phyloP scores from a whole-genome alignment of 2,329 filamentous ascomycete genomes.

The Aureobasidium mangrovei region DNA sequence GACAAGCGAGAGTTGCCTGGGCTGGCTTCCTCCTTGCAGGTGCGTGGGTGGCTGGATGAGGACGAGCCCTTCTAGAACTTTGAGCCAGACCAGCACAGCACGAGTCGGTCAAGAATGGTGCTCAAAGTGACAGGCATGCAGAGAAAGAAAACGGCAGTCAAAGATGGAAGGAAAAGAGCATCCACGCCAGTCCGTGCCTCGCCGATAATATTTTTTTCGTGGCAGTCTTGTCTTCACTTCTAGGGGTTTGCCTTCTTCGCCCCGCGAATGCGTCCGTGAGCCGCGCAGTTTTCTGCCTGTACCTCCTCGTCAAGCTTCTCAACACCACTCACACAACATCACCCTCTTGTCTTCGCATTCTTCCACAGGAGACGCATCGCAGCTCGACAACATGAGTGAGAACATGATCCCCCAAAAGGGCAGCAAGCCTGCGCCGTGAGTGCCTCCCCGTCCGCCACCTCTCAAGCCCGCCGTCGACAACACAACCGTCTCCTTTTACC shows the following conservation, averaged over 20 bases:
- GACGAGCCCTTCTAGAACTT: not conserved
- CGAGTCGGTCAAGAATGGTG: not conserved
- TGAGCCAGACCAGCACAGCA: not conserved
- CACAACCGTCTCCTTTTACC: not conserved
- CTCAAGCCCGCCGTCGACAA: not conserved
- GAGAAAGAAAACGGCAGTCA: not conserved
- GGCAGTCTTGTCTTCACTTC: too few relatives aligned
- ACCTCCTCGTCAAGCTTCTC: constrained; percentile 8
- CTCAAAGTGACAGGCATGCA: not conserved
- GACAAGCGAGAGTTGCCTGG: too few relatives aligned
- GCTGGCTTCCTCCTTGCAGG: too few relatives aligned
- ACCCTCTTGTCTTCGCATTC: constrained; percentile 10
- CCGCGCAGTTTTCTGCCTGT: not conserved
- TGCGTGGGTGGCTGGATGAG: not conserved
- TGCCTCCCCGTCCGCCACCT: not conserved
- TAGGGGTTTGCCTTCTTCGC: not conserved
- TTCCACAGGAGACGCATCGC: not conserved
- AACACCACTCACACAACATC: constrained; percentile 5
- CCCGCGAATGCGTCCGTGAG: not conserved
- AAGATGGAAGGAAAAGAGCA: not conserved
- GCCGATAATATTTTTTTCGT: too few relatives aligned
- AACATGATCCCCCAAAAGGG: constrained; percentile 13
- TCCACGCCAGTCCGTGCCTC: too few relatives aligned
- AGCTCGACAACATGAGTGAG: constrained; percentile 2
- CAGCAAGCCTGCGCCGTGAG: constrained; percentile 12